Evolutionary conservation across 2,329 filamentous ascomycete genomes (phyloP).

Genomic region (Coniochaeta hoffmannii): DNA sequence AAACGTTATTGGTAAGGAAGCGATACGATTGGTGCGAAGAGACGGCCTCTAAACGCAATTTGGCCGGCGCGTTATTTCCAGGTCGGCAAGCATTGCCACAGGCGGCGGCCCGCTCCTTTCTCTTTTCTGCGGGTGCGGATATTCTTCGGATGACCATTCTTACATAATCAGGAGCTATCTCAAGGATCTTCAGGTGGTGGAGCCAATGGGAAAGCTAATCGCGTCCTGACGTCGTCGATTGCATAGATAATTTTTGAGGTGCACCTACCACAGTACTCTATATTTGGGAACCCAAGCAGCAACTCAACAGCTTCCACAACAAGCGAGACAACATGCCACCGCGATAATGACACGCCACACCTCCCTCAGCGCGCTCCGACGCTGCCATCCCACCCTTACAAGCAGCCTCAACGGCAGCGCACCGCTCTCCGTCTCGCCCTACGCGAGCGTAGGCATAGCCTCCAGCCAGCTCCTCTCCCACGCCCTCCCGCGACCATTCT

Average conservation of each 20-base stretch:
- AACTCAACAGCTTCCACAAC: not conserved
- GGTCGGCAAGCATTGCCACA: not conserved
- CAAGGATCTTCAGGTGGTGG: not conserved
- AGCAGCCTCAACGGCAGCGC: not conserved
- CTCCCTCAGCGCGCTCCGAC: slow-evolving; percentile 6
- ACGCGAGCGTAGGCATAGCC: not conserved
- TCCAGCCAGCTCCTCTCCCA: not conserved
- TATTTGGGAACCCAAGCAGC: not conserved
- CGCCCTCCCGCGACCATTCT: not conserved
- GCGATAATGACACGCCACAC: slow-evolving; percentile 8
- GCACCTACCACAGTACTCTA: not conserved
- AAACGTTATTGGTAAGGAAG: not conserved
- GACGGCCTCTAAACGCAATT: not conserved
- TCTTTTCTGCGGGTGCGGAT: not conserved
- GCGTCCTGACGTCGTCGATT: not conserved
- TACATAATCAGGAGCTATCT: no score
- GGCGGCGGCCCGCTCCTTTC: not conserved
- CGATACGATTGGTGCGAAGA: not conserved
- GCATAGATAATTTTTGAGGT: not conserved
- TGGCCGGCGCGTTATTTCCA: not conserved
- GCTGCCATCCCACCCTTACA: not conserved
- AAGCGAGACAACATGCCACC: not conserved
- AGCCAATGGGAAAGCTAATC: not conserved
- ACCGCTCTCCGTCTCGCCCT: not conserved
- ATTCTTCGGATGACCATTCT: no score